A percentile compares a stretch with the other conserved stretches of the same genome.
Conservation (phyloP, 345 rosid species). For the Aquilaria malaccensis region DNA sequence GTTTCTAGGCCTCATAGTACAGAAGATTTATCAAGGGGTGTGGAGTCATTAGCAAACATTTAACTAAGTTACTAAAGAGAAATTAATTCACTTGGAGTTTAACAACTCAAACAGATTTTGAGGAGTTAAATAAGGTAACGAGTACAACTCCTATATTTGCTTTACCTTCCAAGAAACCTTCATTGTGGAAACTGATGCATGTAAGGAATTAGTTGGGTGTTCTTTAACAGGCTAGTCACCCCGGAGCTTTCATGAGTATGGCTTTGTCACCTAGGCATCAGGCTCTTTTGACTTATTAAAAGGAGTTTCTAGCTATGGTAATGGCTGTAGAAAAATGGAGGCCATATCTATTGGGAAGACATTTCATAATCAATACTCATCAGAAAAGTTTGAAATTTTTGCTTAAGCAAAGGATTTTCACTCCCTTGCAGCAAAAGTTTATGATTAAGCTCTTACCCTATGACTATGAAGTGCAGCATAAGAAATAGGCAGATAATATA, state of each 20-base stretch:
- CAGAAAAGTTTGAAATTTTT: not conserved
- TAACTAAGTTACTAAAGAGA: not conserved
- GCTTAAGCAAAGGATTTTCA: not conserved
- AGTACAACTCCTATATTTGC: not conserved
- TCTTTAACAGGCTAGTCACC: not conserved
- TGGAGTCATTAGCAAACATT: not conserved
- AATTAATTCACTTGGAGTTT: not conserved
- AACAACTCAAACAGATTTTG: not conserved
- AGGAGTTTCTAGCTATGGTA: slow-evolving; percentile 2
- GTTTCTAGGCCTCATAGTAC: slow-evolving; percentile 5
- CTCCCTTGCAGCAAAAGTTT: not conserved
- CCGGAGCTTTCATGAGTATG: not conserved
- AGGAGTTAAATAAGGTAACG: not conserved
- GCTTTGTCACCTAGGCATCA: not conserved
- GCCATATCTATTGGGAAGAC: not conserved
- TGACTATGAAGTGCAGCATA: not conserved
- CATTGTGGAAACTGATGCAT: not conserved
- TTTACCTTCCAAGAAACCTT: not conserved
- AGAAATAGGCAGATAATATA: not conserved
- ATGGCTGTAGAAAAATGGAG: not conserved
- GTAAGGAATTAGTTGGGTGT: not conserved
- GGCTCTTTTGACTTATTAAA: not conserved
- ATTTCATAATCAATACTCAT: not conserved
- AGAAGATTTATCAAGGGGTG: not conserved
- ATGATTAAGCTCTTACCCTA: not conserved